Conservation (phyloP, 371 early-diverging fungal species). For the Mortierella sp. region DNA sequence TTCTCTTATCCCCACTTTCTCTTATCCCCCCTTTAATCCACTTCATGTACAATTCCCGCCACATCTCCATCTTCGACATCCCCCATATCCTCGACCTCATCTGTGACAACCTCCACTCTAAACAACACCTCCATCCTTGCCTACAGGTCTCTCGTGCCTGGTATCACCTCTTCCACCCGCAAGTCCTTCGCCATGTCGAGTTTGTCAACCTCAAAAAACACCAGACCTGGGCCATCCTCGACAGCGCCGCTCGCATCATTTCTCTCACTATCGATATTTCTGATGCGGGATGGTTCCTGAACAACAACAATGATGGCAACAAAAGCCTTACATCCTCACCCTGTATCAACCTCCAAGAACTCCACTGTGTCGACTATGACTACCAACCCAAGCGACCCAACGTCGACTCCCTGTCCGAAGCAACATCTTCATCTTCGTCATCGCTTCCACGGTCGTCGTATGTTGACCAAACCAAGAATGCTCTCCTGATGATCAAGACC, state of each 20-base stretch:
- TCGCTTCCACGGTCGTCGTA: not conserved
- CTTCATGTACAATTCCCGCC: not conserved
- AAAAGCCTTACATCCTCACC: not conserved
- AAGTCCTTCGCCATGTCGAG: not conserved
- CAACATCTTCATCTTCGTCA: too few relatives aligned
- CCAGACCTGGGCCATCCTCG: constrained; percentile 21
- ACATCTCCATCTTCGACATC: constrained; percentile 23
- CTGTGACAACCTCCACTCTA: constrained; percentile 9
- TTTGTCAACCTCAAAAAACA: constrained; percentile 12
- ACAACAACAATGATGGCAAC: not conserved
- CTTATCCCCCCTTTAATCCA: not conserved
- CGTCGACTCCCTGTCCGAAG: not conserved
- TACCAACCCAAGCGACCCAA: not conserved
- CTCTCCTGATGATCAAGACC: not conserved
- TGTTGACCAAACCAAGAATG: not conserved
- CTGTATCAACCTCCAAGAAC: constrained; percentile 12
- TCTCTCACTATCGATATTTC: constrained; percentile 18
- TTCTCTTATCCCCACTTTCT: not conserved
- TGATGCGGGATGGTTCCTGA: constrained; percentile 15
- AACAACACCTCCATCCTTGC: constrained; percentile 10
- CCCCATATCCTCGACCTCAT: constrained; percentile 18
- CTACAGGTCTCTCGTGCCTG: constrained; percentile 12
- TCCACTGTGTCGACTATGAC: constrained; percentile 18
- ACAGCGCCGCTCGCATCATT: constrained; percentile 14
- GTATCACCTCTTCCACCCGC: constrained; percentile 4